Conservation (phyloP, 768 basidiomycete genomes). For the Trametes cubensis region DNA sequence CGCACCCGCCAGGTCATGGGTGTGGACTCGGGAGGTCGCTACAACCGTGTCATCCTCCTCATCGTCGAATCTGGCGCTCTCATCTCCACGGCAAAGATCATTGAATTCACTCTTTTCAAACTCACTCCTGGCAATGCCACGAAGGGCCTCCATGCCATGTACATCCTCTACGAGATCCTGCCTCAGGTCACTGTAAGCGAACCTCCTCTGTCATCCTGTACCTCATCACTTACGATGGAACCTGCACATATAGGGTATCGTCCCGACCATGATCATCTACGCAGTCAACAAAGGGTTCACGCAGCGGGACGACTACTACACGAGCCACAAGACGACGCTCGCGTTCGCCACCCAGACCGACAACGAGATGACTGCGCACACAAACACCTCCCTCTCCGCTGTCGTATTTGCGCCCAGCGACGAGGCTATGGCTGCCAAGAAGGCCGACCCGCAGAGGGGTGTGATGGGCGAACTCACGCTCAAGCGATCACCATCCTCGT, state of each 20-base stretch:
- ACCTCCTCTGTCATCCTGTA: too few relatives aligned
- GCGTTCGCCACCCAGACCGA: neutral
- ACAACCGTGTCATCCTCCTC: conserved; percentile 16
- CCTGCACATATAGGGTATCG: conserved; percentile 7
- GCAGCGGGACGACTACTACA: conserved; percentile 2
- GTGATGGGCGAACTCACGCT: neutral
- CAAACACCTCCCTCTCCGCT: neutral
- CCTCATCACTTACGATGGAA: too few relatives aligned
- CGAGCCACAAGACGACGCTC: neutral
- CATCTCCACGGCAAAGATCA: conserved; percentile 17
- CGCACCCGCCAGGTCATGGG: neutral
- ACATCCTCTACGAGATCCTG: conserved; percentile 23
- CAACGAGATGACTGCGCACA: neutral
- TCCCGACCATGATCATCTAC: conserved; percentile 15
- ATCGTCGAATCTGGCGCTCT: conserved; percentile 21
- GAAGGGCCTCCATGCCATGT: conserved; percentile 11
- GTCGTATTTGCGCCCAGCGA: neutral
- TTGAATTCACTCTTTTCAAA: conserved; percentile 22
- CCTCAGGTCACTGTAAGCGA: conserved; percentile 20
- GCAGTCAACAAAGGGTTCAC: conserved; percentile 17
- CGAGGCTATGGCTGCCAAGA: neutral
- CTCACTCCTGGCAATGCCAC: conserved; percentile 9
- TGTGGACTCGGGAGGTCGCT: neutral
- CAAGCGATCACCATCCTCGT: neutral
- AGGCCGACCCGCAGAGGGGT: neutral